These are phyloP conservation scores for Phytophthora fragariae DNA, from an alignment of 352 stramenopile species.

Conservation along the genomic window DNA sequence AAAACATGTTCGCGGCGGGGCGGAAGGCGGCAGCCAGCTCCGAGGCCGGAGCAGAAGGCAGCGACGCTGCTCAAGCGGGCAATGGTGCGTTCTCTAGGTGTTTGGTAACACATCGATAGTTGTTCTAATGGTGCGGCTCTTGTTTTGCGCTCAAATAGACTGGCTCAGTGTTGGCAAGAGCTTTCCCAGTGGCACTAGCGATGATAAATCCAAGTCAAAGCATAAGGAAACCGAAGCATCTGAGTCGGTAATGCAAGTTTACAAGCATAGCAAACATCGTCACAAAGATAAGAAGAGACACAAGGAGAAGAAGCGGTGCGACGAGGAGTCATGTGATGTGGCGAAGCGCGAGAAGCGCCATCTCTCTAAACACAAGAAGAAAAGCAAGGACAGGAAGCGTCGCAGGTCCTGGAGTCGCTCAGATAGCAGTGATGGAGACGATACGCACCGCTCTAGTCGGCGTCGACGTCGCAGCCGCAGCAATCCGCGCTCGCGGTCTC, in stretches of 20 bases:
- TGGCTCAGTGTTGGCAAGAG: conserved; percentile 56
- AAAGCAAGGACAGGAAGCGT: conserved; percentile 44
- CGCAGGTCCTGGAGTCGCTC: conserved; percentile 24
- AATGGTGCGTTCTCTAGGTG: conserved; percentile 3
- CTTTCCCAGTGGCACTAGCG: conserved; percentile 22
- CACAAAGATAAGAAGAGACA: conserved; percentile 39
- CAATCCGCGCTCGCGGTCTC: conserved; percentile 15
- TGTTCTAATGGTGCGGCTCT: not conserved
- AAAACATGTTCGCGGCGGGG: conserved; percentile 46
- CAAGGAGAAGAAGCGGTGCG: conserved; percentile 25
- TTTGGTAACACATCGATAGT: not conserved
- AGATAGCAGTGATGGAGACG: conserved; percentile 23
- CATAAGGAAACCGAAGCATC: conserved; percentile 2
- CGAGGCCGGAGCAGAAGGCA: conserved; percentile 1
- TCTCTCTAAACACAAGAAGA: conserved; percentile 46
- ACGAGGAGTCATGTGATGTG: conserved; percentile 12
- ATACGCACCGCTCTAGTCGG: conserved; percentile 15
- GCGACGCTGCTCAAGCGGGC: not conserved
- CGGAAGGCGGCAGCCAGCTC: conserved; percentile 15
- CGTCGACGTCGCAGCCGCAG: conserved; percentile 18
- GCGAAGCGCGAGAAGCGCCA: conserved; percentile 23
- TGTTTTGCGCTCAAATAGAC: conserved; percentile 32
- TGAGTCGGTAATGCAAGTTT: conserved; percentile 39
- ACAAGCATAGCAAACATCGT: conserved; percentile 33
- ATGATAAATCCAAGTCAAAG: conserved; percentile 12